These are phyloP conservation scores for Gentiana dahurica DNA, from an alignment of 257 asterid species.

Conservation along the genomic window DNA sequence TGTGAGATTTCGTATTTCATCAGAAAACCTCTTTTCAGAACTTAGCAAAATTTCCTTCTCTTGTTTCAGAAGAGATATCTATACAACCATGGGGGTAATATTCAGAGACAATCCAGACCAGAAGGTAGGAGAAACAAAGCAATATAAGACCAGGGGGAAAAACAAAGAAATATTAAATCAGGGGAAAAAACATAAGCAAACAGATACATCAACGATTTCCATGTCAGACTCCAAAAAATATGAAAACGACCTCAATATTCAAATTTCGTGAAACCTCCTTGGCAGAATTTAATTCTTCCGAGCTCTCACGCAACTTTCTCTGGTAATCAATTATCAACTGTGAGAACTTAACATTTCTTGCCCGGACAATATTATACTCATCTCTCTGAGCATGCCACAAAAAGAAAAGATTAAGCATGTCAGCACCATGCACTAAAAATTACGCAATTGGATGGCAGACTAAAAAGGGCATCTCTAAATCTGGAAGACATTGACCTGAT, in stretches of 20 bases:
- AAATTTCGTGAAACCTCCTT: constrained; percentile 60
- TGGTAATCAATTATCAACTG: constrained; percentile 77
- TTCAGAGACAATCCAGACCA: no score
- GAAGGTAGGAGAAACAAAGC: no score
- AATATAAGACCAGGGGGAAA: no score
- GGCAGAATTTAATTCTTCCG: constrained; percentile 52
- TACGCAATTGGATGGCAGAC: no score
- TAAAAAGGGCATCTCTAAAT: no score
- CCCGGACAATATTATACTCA: constrained; percentile 51
- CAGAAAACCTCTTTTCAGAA: constrained; percentile 85
- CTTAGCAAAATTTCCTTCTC: constrained; percentile 63
- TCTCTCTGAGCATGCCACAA: constrained; percentile 32
- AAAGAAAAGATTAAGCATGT: no score
- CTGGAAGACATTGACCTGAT: background rate
- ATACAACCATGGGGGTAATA: no score
- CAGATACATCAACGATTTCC: no score
- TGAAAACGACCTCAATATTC: constrained; percentile 45
- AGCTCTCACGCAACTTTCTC: constrained; percentile 70
- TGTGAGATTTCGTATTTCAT: constrained; percentile 71
- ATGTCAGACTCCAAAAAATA: no score
- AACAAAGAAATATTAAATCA: no score
- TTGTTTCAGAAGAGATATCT: constrained; percentile 41
- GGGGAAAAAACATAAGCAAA: no score
- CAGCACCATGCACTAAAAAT: no score
- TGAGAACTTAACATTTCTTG: constrained; percentile 82